Evolutionary conservation across 1,139 yeast species (phyloP).

Genomic region (Sporopachydermia cereana): DNA sequence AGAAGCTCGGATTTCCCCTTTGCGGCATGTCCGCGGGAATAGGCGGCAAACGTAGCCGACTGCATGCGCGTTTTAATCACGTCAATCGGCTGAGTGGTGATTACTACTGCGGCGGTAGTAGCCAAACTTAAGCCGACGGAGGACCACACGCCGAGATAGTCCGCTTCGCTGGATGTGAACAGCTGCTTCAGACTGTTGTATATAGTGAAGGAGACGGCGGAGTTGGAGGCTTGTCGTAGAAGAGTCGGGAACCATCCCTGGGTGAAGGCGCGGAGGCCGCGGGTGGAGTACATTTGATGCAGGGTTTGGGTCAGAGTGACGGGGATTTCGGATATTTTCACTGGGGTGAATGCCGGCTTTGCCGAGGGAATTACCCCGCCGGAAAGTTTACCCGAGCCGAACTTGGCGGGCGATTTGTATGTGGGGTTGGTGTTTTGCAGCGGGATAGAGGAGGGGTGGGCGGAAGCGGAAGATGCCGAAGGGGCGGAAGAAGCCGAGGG

Average conservation of each 20-base stretch:
- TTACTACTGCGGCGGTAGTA: constrained; percentile 57
- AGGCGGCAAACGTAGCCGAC: constrained; percentile 22
- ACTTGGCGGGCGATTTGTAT: too few relatives aligned
- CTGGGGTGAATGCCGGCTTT: too few relatives aligned
- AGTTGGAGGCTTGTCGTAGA: constrained; percentile 64
- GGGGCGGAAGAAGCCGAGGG: neutral
- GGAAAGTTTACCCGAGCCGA: too few relatives aligned
- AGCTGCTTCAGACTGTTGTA: constrained; percentile 69
- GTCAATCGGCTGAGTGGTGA: constrained; percentile 83
- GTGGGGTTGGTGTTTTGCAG: too few relatives aligned
- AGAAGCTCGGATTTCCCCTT: neutral
- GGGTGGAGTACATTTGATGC: constrained; percentile 56
- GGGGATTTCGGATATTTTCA: neutral
- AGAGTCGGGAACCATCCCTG: constrained; percentile 78
- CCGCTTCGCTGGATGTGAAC: constrained; percentile 37
- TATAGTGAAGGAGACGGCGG: constrained; percentile 75
- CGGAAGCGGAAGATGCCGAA: neutral
- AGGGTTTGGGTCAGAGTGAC: constrained; percentile 29
- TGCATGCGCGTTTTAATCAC: constrained; percentile 85
- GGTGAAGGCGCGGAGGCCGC: constrained; percentile 68
- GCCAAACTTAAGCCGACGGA: constrained; percentile 26
- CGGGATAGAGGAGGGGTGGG: too few relatives aligned
- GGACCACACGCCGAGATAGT: constrained; percentile 21
- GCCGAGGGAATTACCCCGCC: too few relatives aligned
- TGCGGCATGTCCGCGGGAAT: neutral